A percentile compares a stretch with the other conserved stretches of the same genome.
Conservation (phyloP, 1,284 basidiomycete genomes). For the Puccinia horiana region DNA sequence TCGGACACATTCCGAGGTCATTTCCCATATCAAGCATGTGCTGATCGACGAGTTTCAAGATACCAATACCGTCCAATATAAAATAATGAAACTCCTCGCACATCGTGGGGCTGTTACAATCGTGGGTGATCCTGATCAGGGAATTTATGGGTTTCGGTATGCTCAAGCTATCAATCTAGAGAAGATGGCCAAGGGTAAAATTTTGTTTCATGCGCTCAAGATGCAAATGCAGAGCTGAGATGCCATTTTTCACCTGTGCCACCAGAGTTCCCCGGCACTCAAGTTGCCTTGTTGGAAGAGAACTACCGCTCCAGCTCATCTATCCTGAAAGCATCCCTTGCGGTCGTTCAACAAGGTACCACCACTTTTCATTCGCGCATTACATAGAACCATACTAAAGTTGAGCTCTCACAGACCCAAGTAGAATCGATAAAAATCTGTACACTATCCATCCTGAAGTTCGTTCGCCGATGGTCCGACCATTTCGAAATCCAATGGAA, state of each 20-base stretch:
- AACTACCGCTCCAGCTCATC: slow-evolving; percentile 83
- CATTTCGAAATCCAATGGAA: slow-evolving; percentile 61
- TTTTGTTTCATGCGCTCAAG: not conserved
- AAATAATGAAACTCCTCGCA: slow-evolving; percentile 76
- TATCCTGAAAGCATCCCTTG: slow-evolving; percentile 74
- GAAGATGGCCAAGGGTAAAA: slow-evolving; percentile 70
- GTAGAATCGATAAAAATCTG: slow-evolving; percentile 74
- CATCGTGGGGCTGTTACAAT: slow-evolving; percentile 69
- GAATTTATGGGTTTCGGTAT: slow-evolving; percentile 86
- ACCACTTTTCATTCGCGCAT: not conserved
- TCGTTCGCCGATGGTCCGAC: slow-evolving; percentile 65
- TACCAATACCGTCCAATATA: slow-evolving; percentile 82
- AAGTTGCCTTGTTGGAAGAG: slow-evolving; percentile 76
- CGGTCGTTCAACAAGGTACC: slow-evolving; percentile 77
- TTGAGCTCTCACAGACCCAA: slow-evolving; percentile 63
- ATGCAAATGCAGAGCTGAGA: not conserved
- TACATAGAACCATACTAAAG: slow-evolving; percentile 12
- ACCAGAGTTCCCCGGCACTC: slow-evolving; percentile 64
- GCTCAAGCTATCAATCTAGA: slow-evolving; percentile 77
- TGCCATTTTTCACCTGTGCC: not conserved
- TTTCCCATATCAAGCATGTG: slow-evolving; percentile 71
- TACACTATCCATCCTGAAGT: slow-evolving; percentile 70
- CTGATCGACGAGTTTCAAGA: slow-evolving; percentile 92
- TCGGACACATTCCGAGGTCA: slow-evolving; percentile 64
- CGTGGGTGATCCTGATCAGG: slow-evolving; percentile 91